Conservation (phyloP, 805 yeast species). For the Ogataea parapolymorpha region DNA sequence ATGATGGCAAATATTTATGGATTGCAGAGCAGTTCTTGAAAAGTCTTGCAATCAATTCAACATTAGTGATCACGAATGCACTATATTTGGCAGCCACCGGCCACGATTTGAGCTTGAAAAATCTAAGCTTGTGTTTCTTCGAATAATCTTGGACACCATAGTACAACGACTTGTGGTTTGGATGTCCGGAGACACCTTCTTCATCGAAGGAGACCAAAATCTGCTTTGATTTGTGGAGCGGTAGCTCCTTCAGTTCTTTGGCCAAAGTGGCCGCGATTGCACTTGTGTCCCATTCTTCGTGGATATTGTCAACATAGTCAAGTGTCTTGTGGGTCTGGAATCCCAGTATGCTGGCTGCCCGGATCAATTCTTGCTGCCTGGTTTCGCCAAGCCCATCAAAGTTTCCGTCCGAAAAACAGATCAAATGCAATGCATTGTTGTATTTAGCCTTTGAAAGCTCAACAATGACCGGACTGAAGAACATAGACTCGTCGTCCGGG, state of each 20-base stretch:
- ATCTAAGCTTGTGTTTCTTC: constrained; percentile 7
- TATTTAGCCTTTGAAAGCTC: constrained; percentile 46
- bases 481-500: constrained; percentile 99
- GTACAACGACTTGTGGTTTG: constrained; percentile 74
- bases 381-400: constrained; percentile 67
- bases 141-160: constrained; percentile 44
- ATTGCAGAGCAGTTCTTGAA: constrained; percentile 2
- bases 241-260: constrained; percentile 16
- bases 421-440: constrained; percentile 49
- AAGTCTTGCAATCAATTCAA: constrained; percentile 31
- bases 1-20: background rate
- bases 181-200: constrained; percentile 78
- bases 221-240: constrained; percentile 21
- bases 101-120: constrained; percentile 34
- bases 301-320: constrained; percentile 68
- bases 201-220: constrained; percentile 76
- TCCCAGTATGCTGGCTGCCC: constrained; percentile 55
- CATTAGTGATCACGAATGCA: constrained; percentile 40
- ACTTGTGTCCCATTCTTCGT: constrained; percentile 53
- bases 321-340: constrained; percentile 43
- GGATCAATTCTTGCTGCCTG: constrained; percentile 57
- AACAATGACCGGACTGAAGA: constrained; percentile 76
- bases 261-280: constrained; percentile 40
- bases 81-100: constrained; percentile 44
- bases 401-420: constrained; percentile 78